A percentile compares a stretch with the other conserved stretches of the same genome.
Conservation (phyloP, 2,329 filamentous ascomycete genomes). For the Fonsecaea erecta region DNA sequence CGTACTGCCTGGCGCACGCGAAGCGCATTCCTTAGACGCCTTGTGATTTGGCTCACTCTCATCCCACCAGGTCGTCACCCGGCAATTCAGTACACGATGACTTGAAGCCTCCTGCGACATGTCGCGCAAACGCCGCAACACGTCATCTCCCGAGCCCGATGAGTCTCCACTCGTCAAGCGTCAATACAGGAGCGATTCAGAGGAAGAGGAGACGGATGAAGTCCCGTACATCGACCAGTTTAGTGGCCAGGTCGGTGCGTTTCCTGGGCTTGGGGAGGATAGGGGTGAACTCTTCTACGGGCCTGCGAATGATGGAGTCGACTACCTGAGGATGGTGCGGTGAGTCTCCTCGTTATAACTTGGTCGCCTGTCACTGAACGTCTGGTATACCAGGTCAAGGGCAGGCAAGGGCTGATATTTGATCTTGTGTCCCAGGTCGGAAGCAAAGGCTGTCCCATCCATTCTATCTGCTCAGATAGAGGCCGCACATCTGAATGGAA, state of each 20-base stretch:
- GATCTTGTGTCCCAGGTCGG: conserved; percentile 59
- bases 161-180: conserved; percentile 24
- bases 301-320: conserved; percentile 69
- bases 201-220: conserved; percentile 40
- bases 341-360: conserved; percentile 49
- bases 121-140: conserved; percentile 38
- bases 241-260: conserved; percentile 73
- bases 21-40: too few relatives aligned
- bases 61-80: not conserved
- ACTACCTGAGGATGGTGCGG: conserved; percentile 73
- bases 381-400: conserved; percentile 2
- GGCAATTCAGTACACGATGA: not conserved
- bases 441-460: conserved; percentile 75
- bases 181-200: conserved; percentile 7
- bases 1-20: too few relatives aligned
- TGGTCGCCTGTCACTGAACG: conserved; percentile 32
- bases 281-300: conserved; percentile 67
- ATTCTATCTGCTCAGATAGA: conserved; percentile 65
- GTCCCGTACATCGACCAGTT: conserved; percentile 62
- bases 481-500: conserved; percentile 40
- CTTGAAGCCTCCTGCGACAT: conserved; percentile 35
- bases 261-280: conserved; percentile 64
- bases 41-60: not conserved
- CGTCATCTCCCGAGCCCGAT: conserved; percentile 37
- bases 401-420: conserved; percentile 15